Percentiles rank a stretch among this genome's conserved stretches.
These are phyloP conservation scores for Fusarium nygamai DNA, from an alignment of 2,329 filamentous ascomycete genomes.

Conservation along the genomic window DNA sequence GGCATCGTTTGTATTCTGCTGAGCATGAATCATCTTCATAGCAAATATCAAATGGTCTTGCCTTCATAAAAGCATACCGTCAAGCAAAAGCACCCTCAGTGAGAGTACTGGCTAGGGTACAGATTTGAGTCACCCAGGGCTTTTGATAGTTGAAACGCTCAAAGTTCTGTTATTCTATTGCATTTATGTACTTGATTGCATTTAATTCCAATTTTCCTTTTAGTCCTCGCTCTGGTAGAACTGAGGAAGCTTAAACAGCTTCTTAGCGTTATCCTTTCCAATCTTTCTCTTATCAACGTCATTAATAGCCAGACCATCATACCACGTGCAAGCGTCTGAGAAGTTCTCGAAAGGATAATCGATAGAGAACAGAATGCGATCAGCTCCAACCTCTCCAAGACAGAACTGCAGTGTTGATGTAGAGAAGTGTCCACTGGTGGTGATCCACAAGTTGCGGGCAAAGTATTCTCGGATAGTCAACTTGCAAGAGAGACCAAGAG, in stretches of 20 bases:
- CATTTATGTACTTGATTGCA: not conserved
- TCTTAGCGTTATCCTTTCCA: conserved; percentile 56
- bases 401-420: conserved; percentile 62
- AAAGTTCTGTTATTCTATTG: not conserved
- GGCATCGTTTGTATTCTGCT: not conserved
- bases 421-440: conserved; percentile 66
- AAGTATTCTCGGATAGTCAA: conserved; percentile 64
- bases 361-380: conserved; percentile 62
- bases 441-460: conserved; percentile 64
- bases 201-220: not conserved
- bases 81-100: not conserved
- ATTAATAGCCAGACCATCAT: conserved; percentile 50
- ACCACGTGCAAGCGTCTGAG: conserved; percentile 54
- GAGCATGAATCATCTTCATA: not conserved
- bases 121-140: not conserved
- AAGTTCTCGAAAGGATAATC: conserved; percentile 64
- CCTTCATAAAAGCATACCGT: not conserved
- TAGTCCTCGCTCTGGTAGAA: conserved; percentile 35
- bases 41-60: not conserved
- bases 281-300: conserved; percentile 51
- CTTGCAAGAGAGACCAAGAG: conserved; percentile 58
- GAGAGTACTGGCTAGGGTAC: not conserved
- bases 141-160: not conserved
- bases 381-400: conserved; percentile 58
- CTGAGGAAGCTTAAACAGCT: conserved; percentile 50